Evolutionary conservation across 2,329 filamentous ascomycete species (phyloP), one percentile per base, ranked within the genome.

Genomic region (Fusarium aywerte): DNA sequence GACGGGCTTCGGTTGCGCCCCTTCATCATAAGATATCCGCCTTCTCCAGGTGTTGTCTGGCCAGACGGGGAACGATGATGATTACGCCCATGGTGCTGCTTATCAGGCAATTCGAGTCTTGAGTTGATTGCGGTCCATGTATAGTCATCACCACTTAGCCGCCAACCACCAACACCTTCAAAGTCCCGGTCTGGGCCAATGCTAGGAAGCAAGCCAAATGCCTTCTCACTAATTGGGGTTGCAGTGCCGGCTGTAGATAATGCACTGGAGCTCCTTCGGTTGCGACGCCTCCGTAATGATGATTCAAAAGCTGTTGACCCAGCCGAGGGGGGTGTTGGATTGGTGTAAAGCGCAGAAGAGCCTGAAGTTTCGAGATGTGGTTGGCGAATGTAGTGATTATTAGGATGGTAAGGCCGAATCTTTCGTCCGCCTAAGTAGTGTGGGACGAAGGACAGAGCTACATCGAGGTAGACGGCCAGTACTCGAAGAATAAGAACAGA

Each of bases 391-490:
- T 58, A 65, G 20, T 62, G 57, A 53, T 65, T 42, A 55, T 56
- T 62, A 55, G 67, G 48, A 61, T 71, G 53, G 58, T 74, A 75
- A 56, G 67, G 73, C 21, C 75, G 78, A 38, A 71, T 70, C 49
- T 76, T 75, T 59, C 78, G 76, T 61, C 80, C 79, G 53, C 80
- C 78, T 27, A 90, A 76, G 62, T 85, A 85, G 51, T 85, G 84
- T 7, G 85, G 83, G 3, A 90, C 73, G 5, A 90, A 79, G 9
- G 85, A 86, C 20, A 87, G 76, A 40, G 81, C 84, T 50, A 91
- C 80, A 71, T 91, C 88, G 62, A 90, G 77, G 73, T 90, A 91
- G 56, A 90, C 84, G 50, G 90, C 73, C 43, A 85, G 79, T 23
- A 89, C 84, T 23, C 89, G 84, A 64, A 89, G 77, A 72, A 87